Evolutionary conservation across 441 rosid genomes (phyloP), one percentile per base, ranked within the genome.

Genomic region (Jatropha multifida): DNA sequence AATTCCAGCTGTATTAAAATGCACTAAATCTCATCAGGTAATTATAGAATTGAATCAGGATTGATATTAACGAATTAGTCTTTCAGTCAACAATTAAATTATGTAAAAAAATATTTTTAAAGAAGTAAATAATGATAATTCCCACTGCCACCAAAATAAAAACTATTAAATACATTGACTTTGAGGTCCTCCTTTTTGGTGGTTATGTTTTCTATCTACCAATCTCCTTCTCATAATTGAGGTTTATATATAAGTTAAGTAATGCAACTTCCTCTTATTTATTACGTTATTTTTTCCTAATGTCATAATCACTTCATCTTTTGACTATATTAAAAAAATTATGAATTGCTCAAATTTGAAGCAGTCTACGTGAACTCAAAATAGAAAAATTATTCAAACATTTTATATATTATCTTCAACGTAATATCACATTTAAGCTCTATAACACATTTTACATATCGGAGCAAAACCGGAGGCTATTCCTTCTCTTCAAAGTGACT

Each of bases 1-100:
- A 32, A 32, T 32, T 1, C 2, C 1, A 0, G 1, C 0, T 32
- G 1, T 32, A 2, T 32, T 32, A 0, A 32, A 32, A 2, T 32
- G 0, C 2, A 32, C 32, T 32, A 2, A 32, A 32, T 32, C 32
- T 32, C 32, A 32, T 32, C 0, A 32, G 1, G 1, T 32, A 32
- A 32, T 32, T 1, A 2, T 32, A 32, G 0, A 32, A 32, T 32
- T 27, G 2, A 27, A 27, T 27, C 32, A 27, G 32, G 32, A 2
- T 27, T 32, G 1, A 32, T 23, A 23, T 23, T 23, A 0, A 23
- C 0, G 23, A 23, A 23, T 23, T 23, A 23, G 0, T 23, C 0
- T 23, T 23, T 23, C 23, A 23, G 23, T 23, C 23, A 23, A 23
- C 23, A 23, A 0, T 23, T 23, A 23, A 23, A 23, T 23, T 23